Evolutionary conservation across 2,329 filamentous ascomycete species (phyloP).

Genomic region (Chalara sp.): DNA sequence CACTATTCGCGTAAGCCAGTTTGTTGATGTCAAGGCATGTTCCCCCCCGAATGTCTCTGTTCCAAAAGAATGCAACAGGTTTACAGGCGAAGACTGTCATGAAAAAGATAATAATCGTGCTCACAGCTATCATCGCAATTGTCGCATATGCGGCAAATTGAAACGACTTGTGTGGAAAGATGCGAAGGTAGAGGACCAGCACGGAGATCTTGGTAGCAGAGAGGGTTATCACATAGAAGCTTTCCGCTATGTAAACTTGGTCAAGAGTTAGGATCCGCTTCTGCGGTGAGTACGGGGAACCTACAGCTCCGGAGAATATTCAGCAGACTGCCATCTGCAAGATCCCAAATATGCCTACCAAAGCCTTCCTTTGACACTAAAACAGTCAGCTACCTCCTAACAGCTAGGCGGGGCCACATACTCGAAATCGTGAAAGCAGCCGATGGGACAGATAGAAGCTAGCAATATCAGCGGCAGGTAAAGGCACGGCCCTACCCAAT

Average conservation of each 20-base stretch:
- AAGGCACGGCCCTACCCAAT: background rate
- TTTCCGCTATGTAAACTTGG: slow-evolving; percentile 35
- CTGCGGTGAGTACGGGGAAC: background rate
- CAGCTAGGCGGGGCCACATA: background rate
- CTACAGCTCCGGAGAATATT: slow-evolving; percentile 2
- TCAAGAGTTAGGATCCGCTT: slow-evolving; percentile 19
- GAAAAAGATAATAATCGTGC: slow-evolving; percentile 29
- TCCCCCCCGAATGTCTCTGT: slow-evolving; percentile 35
- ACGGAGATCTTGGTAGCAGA: slow-evolving; percentile 44
- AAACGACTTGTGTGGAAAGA: slow-evolving; percentile 39
- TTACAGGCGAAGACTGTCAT: slow-evolving; percentile 42
- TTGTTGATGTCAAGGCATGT: slow-evolving; percentile 42
- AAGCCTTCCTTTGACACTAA: slow-evolving; percentile 7
- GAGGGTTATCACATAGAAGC: slow-evolving; percentile 40
- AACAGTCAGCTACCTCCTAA: background rate
- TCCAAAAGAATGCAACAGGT: slow-evolving; percentile 47
- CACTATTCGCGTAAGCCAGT: slow-evolving; percentile 43
- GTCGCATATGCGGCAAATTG: slow-evolving; percentile 37
- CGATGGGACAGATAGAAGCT: background rate
- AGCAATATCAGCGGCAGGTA: background rate
- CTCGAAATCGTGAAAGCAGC: slow-evolving; percentile 1
- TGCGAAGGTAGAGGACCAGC: slow-evolving; percentile 47
- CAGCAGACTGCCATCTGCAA: slow-evolving; percentile 6
- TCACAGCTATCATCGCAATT: slow-evolving; percentile 32
- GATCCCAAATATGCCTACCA: slow-evolving; percentile 5